Base-by-base conservation (phyloP, 257 asterid genomes). In the Solanum bukasovii region DNA sequence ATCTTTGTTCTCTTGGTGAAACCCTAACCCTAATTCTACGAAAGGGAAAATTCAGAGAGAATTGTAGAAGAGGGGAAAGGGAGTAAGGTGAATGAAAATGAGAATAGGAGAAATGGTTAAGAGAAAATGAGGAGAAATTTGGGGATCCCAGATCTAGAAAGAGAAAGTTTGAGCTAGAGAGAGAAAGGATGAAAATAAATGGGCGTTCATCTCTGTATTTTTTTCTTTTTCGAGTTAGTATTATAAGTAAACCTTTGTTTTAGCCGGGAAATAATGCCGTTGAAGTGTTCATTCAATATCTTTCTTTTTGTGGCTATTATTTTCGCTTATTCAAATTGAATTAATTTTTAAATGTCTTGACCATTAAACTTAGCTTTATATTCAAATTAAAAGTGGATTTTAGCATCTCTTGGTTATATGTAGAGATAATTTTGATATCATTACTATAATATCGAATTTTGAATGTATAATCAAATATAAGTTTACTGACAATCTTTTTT, bases 231-330 rank as follows among this genome's bases (percentile, higher is more conserved):
- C 9, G 75, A 12, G 18, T 18, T 29, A 20, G n/a, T 27, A 44
- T 21, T 13, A 11, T 85, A 82, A 82, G 70, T 5, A 49, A 21
- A 20, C 85, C 85, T 89, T 88, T 59, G 29, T 52, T 87, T 84
- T 86, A 87, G 88, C 92, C 94, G 90, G 91, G 91, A 92, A 90
- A 87, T 88, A 89, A 89, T 90, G 93, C 93, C 91, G 92, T 90
- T 87, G 93, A 89, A 90, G 87, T 91, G 91, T 85, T 92, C 85
- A 18, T 46, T 81, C 68, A 81, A 46, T 75, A 12, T 34, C 16
- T 35, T 74, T 73, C 49, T 21, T 23, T 73, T 34, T 35, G 16
- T 21, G 18, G 29, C 29, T 73, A 73, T 18, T 9, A 70, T 29
- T 56, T 56, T 56, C 2, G 5, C 25, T 20, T 20, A 20, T 56